Base-by-base conservation (phyloP, 495 filamentous ascomycete species). In the Glutinoglossum americanum region DNA sequence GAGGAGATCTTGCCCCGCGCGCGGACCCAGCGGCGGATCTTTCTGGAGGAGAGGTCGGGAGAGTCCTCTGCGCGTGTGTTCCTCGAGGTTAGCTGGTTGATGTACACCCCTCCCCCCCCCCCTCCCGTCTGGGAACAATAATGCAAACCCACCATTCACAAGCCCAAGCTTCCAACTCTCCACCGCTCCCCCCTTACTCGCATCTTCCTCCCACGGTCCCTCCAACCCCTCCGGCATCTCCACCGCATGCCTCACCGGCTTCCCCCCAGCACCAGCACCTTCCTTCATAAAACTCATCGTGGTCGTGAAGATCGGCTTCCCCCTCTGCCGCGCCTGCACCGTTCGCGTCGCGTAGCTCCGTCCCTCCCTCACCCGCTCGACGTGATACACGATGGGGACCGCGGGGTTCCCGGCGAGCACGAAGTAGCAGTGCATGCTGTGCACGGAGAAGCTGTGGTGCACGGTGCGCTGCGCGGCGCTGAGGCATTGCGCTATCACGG, bases 351-450 rank as follows among this genome's bases (percentile, higher is more conserved):
- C 79, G 68, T 89, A 98, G 56, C 84, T 89, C 55, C 80, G 76
- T n/a, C 92, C 92, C 60, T 89, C 84, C 57, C 92, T 83, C 33
- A 97, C 86, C 53, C 82, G 80, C 71, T 96, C 90, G 32, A 98
- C 92, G 64, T 94, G 82, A 65, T 88, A 98, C 57, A 96, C 71
- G 61, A 98, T 84, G 4, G 92, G 90, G 37, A 93, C 80, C 44
- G 83, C 78, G 8, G 80, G 73, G 66, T 89, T 82, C 30, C 90
- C 92, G 11, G 87, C 88, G 1, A 97, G 82, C 39, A 98, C 82
- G 72, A 98, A 98, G 75, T 95, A 98, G 76, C 90, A 96, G 75
- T 98, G 92, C 87, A 94, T 94, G 69, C 80, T 85, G 72, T 98
- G 90, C 49, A 89, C 76, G 60, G 81, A 74, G 72, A 94, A 95